Percentiles rank a stretch among this genome's conserved stretches.
These are phyloP conservation scores for Lenwebbia sp. DNA, from an alignment of 345 rosid species.

Conservation along the genomic window DNA sequence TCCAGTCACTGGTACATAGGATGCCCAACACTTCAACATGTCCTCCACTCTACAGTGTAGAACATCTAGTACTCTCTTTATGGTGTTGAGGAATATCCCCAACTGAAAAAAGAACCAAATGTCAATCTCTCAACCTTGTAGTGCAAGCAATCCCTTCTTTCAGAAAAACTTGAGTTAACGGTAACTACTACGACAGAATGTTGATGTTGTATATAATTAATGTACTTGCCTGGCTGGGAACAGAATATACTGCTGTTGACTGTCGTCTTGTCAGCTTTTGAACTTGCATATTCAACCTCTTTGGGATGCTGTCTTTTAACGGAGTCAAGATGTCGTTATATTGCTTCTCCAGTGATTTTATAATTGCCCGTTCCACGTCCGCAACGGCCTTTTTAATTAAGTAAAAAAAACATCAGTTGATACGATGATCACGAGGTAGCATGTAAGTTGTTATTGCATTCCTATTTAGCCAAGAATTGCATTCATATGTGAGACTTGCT, in stretches of 20 bases:
- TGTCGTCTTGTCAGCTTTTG: constrained; percentile 93
- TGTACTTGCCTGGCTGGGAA: constrained; percentile 68
- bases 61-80: constrained; percentile 88
- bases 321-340: constrained; percentile 80
- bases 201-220: neutral
- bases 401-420: neutral
- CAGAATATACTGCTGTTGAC: constrained; percentile 54
- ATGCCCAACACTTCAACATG: constrained; percentile 83
- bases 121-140: neutral
- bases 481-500: neutral
- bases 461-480: neutral
- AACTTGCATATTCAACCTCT: constrained; percentile 86
- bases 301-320: constrained; percentile 77
- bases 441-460: neutral
- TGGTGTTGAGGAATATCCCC: constrained; percentile 78
- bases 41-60: constrained; percentile 73
- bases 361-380: constrained; percentile 69
- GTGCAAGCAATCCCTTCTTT: neutral
- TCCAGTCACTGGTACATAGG: constrained; percentile 60
- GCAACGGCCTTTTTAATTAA: constrained; percentile 51
- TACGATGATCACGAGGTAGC: neutral
- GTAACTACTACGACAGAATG: neutral
- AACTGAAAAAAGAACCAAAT: constrained; percentile 25
- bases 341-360: constrained; percentile 85
- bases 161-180: neutral